Percentiles rank a stretch among this genome's conserved stretches.
Conservation (phyloP, 306 rosid genomes). For the Vigna nakashimae region DNA sequence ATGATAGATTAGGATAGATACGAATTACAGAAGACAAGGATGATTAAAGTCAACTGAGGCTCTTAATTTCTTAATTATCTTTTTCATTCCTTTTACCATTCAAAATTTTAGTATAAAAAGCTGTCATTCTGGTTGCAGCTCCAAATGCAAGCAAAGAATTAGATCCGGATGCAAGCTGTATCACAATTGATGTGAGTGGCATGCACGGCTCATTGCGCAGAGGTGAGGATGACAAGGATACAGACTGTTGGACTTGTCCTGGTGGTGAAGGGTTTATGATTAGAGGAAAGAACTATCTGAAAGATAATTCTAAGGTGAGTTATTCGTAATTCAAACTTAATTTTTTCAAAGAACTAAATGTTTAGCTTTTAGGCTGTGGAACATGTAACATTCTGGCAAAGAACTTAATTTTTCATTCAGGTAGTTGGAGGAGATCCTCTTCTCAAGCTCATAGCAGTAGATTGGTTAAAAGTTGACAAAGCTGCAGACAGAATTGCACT, state of each 20-base stretch:
- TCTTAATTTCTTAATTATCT: slow-evolving; percentile 19
- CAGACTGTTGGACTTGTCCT: slow-evolving; percentile 87
- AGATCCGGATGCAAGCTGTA: slow-evolving; percentile 56
- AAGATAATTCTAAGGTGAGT: slow-evolving; percentile 85
- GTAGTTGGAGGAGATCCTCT: slow-evolving; percentile 90
- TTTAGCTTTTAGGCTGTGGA: slow-evolving; percentile 1
- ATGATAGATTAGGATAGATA: background rate
- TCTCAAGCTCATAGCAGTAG: slow-evolving; percentile 82
- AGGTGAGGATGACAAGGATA: slow-evolving; percentile 67
- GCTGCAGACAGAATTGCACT: slow-evolving; percentile 68
- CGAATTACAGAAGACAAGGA: background rate
- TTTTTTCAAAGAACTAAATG: background rate
- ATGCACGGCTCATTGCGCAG: slow-evolving; percentile 60
- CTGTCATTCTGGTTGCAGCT: slow-evolving; percentile 56
- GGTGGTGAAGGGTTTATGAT: slow-evolving; percentile 82
- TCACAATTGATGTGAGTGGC: slow-evolving; percentile 57
- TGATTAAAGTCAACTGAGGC: background rate
- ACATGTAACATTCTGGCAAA: background rate
- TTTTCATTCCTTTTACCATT: background rate
- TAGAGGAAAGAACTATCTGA: slow-evolving; percentile 88
- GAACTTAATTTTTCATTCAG: slow-evolving; percentile 47
- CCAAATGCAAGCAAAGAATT: slow-evolving; percentile 59
- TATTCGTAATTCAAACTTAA: slow-evolving; percentile 15
- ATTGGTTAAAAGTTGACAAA: slow-evolving; percentile 84
- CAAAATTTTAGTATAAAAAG: slow-evolving; percentile 18